A percentile compares a stretch with the other conserved stretches of the same genome.
These are phyloP conservation scores for Rauvolfia tetraphylla DNA, from an alignment of 257 asterid species.

Conservation along the genomic window DNA sequence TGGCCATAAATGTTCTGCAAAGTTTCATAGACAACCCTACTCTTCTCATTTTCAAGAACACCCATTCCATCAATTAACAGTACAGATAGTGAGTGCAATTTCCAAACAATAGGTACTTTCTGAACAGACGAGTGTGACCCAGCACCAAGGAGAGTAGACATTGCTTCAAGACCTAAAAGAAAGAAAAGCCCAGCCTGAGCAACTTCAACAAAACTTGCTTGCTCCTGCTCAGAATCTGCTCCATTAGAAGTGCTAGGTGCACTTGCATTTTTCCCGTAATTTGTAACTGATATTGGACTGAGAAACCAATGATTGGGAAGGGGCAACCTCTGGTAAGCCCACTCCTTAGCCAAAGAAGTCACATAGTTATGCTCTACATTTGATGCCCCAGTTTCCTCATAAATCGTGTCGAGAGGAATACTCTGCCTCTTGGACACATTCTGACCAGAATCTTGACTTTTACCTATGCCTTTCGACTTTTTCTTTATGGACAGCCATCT, in stretches of 20 bases:
- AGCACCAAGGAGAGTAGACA: slow-evolving; percentile 32
- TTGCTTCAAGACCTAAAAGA: slow-evolving; percentile 72
- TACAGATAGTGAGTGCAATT: slow-evolving; percentile 79
- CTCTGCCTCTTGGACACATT: slow-evolving; percentile 33
- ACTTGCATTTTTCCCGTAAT: slow-evolving; percentile 27
- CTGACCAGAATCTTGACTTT: slow-evolving; percentile 20
- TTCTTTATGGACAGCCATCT: slow-evolving; percentile 72
- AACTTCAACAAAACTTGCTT: slow-evolving; percentile 43
- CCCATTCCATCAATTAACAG: slow-evolving; percentile 61
- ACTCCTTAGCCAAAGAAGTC: slow-evolving; percentile 53
- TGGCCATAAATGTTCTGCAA: slow-evolving; percentile 73
- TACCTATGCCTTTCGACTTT: slow-evolving; percentile 35
- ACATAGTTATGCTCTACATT: slow-evolving; percentile 21
- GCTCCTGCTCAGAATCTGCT: slow-evolving; percentile 24
- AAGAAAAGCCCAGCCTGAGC: slow-evolving; percentile 80
- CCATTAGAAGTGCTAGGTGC: slow-evolving; percentile 20
- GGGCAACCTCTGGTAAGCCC: slow-evolving; percentile 91
- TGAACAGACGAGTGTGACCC: slow-evolving; percentile 36
- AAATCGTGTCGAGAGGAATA: slow-evolving; percentile 60
- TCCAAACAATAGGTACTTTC: slow-evolving; percentile 71
- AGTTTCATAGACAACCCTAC: slow-evolving; percentile 58
- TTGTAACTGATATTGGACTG: slow-evolving; percentile 65
- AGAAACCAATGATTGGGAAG: slow-evolving; percentile 91
- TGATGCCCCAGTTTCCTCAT: slow-evolving; percentile 49
- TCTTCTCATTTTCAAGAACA: slow-evolving; percentile 71